These are phyloP conservation scores for Kazachstania sp. DNA, from an alignment of 1,139 yeast genomes.

Conservation along the genomic window DNA sequence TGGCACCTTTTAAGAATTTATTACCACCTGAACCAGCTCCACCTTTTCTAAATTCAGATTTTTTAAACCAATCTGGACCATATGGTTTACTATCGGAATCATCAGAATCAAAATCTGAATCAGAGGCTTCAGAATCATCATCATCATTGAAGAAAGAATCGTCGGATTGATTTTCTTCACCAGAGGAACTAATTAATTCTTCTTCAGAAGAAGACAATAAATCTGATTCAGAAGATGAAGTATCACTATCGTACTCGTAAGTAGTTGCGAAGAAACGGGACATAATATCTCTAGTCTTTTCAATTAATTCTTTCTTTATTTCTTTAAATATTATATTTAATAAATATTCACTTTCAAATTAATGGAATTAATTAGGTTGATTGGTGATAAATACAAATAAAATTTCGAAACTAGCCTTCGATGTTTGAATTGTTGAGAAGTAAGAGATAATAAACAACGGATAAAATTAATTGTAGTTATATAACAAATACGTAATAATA, in stretches of 20 bases:
- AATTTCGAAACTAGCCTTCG: not conserved
- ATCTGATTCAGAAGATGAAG: constrained; percentile 73
- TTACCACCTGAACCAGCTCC: constrained; percentile 24
- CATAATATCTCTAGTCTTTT: constrained; percentile 31
- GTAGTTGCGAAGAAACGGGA: constrained; percentile 61
- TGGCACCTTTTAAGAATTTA: constrained; percentile 29
- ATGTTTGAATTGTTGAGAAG: not conserved
- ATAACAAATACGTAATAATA: too few species aligned
- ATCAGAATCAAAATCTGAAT: constrained; percentile 41
- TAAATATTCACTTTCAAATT: not conserved
- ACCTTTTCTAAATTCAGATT: constrained; percentile 34
- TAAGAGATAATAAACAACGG: too few species aligned
- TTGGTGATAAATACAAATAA: not conserved
- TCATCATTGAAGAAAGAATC: constrained; percentile 28
- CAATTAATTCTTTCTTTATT: not conserved
- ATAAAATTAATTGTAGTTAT: too few species aligned
- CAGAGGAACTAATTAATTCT: constrained; percentile 45
- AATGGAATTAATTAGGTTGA: not conserved
- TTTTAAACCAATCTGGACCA: constrained; percentile 35
- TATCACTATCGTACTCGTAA: constrained; percentile 48
- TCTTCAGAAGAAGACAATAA: constrained; percentile 64
- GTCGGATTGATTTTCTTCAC: constrained; percentile 37
- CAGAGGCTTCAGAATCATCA: constrained; percentile 32
- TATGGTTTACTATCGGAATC: constrained; percentile 35
- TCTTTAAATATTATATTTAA: not conserved